phyloP scores from a whole-genome alignment of 371 early-diverging fungal genomes.

The Mucor racemosus region DNA sequence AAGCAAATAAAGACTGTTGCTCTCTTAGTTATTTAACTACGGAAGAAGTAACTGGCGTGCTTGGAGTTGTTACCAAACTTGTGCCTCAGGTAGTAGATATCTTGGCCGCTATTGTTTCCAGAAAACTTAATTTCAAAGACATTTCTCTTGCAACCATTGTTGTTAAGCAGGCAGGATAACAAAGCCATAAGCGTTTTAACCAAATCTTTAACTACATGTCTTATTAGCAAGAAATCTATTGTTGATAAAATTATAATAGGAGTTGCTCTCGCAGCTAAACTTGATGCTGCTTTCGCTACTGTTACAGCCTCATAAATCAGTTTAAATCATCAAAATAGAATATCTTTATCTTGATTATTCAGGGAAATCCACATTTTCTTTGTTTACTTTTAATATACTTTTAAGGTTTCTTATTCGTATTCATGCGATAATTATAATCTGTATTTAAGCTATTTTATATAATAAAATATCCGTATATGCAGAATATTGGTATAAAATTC shows the following conservation, averaged over 20 bases:
- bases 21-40: neutral
- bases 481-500: too few species aligned
- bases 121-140: slow-evolving; percentile 22
- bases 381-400: too few species aligned
- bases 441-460: too few species aligned
- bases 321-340: too few species aligned
- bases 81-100: slow-evolving; percentile 20
- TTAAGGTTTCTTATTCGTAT: too few species aligned
- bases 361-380: too few species aligned
- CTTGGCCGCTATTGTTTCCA: slow-evolving; percentile 15
- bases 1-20: slow-evolving; percentile 22
- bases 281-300: too few species aligned
- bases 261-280: too few species aligned
- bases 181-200: neutral
- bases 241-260: neutral
- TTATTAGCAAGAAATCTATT: neutral
- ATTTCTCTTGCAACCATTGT: slow-evolving; percentile 19
- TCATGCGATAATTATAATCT: too few species aligned
- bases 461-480: too few species aligned
- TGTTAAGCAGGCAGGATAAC: slow-evolving; percentile 22
- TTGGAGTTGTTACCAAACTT: slow-evolving; percentile 13
- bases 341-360: too few species aligned
- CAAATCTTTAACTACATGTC: neutral
- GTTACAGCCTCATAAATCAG: too few species aligned
- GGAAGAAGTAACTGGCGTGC: slow-evolving; percentile 25